Conservation (phyloP, 805 yeast species). For the Barnettozyma sucrosica region DNA sequence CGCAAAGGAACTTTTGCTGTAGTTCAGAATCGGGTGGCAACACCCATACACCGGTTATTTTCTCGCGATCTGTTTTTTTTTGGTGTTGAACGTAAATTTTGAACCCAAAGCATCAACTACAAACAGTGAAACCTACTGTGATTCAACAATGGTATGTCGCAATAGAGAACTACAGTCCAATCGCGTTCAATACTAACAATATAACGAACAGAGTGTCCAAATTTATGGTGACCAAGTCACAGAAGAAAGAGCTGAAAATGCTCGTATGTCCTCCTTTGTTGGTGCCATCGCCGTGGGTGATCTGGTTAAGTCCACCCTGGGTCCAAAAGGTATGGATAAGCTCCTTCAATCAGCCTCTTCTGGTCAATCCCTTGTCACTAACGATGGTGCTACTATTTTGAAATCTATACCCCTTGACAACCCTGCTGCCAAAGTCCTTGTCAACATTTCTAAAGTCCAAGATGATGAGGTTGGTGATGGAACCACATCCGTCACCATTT, state of each 20-base stretch:
- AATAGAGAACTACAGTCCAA: not conserved
- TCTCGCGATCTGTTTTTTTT: not conserved
- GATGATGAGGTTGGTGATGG: slow-evolving; percentile 96
- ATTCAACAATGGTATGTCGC: not conserved
- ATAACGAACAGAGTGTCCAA: slow-evolving; percentile 49
- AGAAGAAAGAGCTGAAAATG: slow-evolving; percentile 97
- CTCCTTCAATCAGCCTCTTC: slow-evolving; percentile 81
- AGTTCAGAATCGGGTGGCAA: not conserved
- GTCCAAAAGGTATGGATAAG: slow-evolving; percentile 99
- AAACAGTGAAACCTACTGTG: not conserved
- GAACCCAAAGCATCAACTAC: not conserved
- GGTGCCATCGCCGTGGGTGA: slow-evolving; percentile 99
- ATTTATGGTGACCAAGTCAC: slow-evolving; percentile 96
- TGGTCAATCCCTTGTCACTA: slow-evolving; percentile 76
- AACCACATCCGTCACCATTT: slow-evolving; percentile 90
- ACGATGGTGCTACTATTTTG: slow-evolving; percentile 97
- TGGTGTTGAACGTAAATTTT: not conserved
- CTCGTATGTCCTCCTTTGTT: slow-evolving; percentile 93
- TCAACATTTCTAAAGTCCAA: slow-evolving; percentile 69
- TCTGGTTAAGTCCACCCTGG: slow-evolving; percentile 86
- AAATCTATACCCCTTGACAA: slow-evolving; percentile 92
- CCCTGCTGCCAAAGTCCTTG: slow-evolving; percentile 95
- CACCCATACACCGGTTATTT: slow-evolving; percentile 2
- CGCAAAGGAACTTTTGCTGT: no score
- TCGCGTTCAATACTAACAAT: slow-evolving; percentile 5